Conservation (phyloP, 371 early-diverging fungal genomes). For the Rhizopus delemar region DNA sequence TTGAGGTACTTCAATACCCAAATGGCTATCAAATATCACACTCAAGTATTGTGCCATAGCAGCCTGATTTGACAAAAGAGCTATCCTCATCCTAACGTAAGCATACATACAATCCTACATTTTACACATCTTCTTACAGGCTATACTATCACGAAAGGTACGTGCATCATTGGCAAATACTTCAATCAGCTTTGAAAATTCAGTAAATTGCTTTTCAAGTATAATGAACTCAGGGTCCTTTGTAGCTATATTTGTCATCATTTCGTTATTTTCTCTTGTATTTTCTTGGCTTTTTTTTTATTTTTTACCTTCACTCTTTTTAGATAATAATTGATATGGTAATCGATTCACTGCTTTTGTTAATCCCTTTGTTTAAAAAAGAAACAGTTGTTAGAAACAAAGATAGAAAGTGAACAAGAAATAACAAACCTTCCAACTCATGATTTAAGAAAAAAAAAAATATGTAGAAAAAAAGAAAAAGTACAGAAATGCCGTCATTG, state of each 20-base stretch:
- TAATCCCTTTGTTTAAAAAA: constrained; percentile 20
- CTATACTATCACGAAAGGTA: constrained; percentile 75
- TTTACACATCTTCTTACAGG: constrained; percentile 35
- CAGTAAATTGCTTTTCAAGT: constrained; percentile 64
- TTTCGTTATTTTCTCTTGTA: background rate
- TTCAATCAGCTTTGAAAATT: constrained; percentile 56
- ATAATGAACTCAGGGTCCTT: constrained; percentile 68
- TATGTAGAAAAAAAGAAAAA: background rate
- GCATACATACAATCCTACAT: background rate
- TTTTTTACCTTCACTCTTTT: constrained; percentile 44
- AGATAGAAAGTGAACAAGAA: too few species aligned
- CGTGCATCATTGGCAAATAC: constrained; percentile 66
- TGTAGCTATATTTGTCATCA: constrained; percentile 48
- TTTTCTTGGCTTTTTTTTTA: constrained; percentile 16
- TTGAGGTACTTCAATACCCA: constrained; percentile 33
- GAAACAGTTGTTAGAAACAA: background rate
- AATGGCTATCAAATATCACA: constrained; percentile 50
- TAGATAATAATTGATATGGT: constrained; percentile 47
- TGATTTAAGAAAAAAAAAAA: constrained; percentile 1
- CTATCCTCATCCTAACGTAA: constrained; percentile 18
- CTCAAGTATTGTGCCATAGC: constrained; percentile 61
- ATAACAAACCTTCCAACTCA: constrained; percentile 24
- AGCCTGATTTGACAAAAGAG: constrained; percentile 65
- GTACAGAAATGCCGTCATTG: constrained; percentile 4
- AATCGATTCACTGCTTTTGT: constrained; percentile 37